Evolutionary conservation across 768 basidiomycete species (phyloP).

Genomic region (Lentinula boryana): DNA sequence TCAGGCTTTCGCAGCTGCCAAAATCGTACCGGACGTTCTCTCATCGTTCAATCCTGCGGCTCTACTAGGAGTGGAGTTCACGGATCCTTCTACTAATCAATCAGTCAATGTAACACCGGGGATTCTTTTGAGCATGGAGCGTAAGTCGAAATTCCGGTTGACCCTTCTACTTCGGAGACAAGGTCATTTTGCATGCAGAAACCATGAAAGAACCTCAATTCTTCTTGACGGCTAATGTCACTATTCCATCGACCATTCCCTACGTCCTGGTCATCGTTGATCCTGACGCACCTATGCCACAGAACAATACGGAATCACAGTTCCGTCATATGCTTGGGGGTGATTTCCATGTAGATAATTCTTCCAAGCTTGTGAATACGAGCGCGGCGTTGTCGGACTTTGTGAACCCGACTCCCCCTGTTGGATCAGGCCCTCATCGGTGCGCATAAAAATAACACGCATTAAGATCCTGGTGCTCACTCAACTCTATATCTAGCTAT

Average conservation of each 20-base stretch:
- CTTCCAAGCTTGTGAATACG: conserved; percentile 26
- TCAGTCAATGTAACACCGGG: conserved; percentile 28
- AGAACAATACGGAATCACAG: conserved; percentile 27
- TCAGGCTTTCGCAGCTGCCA: conserved; percentile 26
- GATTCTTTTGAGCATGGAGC: conserved; percentile 26
- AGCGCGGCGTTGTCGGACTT: conserved; percentile 35
- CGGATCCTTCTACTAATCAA: conserved; percentile 22
- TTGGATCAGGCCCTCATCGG: conserved; percentile 39
- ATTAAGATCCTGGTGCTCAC: neutral
- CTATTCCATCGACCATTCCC: conserved; percentile 17
- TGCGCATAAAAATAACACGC: conserved; percentile 10
- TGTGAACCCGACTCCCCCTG: conserved; percentile 30
- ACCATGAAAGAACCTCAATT: conserved; percentile 28
- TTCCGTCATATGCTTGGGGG: conserved; percentile 37
- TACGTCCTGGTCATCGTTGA: conserved; percentile 36
- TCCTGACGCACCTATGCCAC: conserved; percentile 37
- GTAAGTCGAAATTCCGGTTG: conserved; percentile 17
- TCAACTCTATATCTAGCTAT: conserved; percentile 12
- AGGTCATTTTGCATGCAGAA: conserved; percentile 15
- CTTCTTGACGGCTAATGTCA: conserved; percentile 19
- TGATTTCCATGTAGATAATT: conserved; percentile 26
- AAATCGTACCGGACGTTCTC: conserved; percentile 35
- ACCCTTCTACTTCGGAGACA: neutral
- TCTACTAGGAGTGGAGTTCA: conserved; percentile 30
- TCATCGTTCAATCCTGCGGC: conserved; percentile 31